Conservation (phyloP, 148 eudicot genomes). For the Rhododendron griersonianum region DNA sequence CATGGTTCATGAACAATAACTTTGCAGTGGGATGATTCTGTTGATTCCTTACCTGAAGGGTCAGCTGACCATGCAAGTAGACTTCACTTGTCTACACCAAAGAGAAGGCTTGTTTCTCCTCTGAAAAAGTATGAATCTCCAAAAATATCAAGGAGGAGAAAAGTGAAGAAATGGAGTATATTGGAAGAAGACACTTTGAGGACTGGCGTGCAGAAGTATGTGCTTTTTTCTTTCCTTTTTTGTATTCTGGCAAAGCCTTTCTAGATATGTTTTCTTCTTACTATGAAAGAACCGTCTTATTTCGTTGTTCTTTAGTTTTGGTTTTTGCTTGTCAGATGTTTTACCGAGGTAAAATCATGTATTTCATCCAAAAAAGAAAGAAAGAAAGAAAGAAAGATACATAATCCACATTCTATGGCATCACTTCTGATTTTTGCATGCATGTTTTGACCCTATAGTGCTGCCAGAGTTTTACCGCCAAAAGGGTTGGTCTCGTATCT, state of each 20-base stretch:
- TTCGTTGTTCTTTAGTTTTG: neutral
- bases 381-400: neutral
- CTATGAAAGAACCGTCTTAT: neutral
- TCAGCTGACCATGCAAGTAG: conserved; percentile 13
- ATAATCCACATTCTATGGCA: neutral
- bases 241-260: neutral
- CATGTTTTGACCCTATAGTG: neutral
- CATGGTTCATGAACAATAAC: neutral
- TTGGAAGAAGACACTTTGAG: conserved; percentile 68
- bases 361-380: no score
- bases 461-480: neutral
- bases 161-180: conserved; percentile 42
- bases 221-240: neutral
- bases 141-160: conserved; percentile 34
- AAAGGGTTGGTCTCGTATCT: conserved; percentile 1
- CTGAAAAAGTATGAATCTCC: conserved; percentile 17
- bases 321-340: neutral
- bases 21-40: conserved; percentile 56
- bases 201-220: conserved; percentile 50
- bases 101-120: conserved; percentile 32
- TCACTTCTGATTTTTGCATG: neutral
- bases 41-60: conserved; percentile 32
- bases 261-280: neutral
- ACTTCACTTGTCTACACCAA: conserved; percentile 44
- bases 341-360: neutral